Evolutionary conservation across 495 filamentous ascomycete species (phyloP), one percentile per base, ranked within the genome.

Genomic region (Neurospora africana): DNA sequence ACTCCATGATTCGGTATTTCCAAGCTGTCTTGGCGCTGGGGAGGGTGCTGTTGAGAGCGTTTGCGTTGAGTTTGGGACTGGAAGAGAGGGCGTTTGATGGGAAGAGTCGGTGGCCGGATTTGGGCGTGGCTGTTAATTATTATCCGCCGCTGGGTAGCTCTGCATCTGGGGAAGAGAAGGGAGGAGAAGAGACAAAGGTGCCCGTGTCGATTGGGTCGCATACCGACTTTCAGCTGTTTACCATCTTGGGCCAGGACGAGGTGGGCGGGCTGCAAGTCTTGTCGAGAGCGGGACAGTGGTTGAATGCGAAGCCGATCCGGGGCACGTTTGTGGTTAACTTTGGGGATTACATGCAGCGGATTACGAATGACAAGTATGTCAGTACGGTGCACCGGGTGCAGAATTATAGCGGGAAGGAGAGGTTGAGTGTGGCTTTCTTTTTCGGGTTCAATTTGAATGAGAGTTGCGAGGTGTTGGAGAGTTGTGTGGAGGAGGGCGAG

Each of bases 281-380:
- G 19, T 84, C 82, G 27, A 78, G 78, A n/a, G 75, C 81, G 17
- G 87, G 87, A 0, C 83, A 84, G 71, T 91, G 87, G 88, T 79
- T 91, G 35, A 82, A 85, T 69, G 88, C 81, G 13, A 78, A 78
- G 43, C 89, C 89, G 0, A 78, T 89, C n/a, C 76, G 83, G 23
- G 88, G 86, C 7, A 87, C 88, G 1, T 81, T 90, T 35, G 89
- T 92, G 5, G 87, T 92, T 40, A 91, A 91, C 77, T 87, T 92
- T 70, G 89, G 86, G 0, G 89, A 91, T 75, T 88, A 88, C 75
- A 82, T 91, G 82, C 85, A 88, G 82, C 79, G 88, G n/a, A 84
- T 89, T 69, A 89, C 87, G 6, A 92, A 91, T 72, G 87, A 88
- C 37, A 75, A 77, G 70, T 89, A 87, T 73, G 83, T 85, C 73